Evolutionary conservation across 1,284 basidiomycete species (phyloP).

Genomic region (Veloporphyrellus conicus): DNA sequence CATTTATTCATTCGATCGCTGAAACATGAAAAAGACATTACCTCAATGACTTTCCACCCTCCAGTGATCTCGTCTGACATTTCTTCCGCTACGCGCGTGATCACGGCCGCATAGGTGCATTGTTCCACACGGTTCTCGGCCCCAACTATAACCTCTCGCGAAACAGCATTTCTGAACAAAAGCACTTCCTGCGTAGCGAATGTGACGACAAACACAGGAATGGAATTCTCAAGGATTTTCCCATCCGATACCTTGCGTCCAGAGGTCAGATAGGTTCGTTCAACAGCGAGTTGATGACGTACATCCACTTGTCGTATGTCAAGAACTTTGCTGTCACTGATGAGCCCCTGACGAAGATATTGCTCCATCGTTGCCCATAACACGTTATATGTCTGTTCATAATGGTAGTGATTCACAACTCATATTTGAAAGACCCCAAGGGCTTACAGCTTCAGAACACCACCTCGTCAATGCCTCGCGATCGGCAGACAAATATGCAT

Average conservation of each 20-base stretch:
- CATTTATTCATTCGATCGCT: neutral
- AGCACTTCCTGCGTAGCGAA: slow-evolving; percentile 95
- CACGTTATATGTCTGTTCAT: slow-evolving; percentile 85
- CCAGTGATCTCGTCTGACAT: slow-evolving; percentile 89
- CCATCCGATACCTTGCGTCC: slow-evolving; percentile 61
- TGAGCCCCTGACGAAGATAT: slow-evolving; percentile 84
- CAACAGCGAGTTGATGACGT: slow-evolving; percentile 28
- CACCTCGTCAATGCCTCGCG: slow-evolving; percentile 81
- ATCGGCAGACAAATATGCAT: slow-evolving; percentile 90
- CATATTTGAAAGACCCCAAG: neutral
- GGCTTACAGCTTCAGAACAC: slow-evolving; percentile 91
- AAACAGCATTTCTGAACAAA: slow-evolving; percentile 86
- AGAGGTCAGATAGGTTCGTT: slow-evolving; percentile 4
- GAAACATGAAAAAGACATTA: slow-evolving; percentile 29
- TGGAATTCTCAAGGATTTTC: slow-evolving; percentile 83
- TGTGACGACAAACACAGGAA: slow-evolving; percentile 91
- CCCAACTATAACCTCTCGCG: slow-evolving; percentile 81
- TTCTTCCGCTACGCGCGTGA: slow-evolving; percentile 85
- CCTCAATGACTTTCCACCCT: slow-evolving; percentile 98
- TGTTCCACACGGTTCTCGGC: slow-evolving; percentile 88
- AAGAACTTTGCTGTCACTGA: slow-evolving; percentile 87
- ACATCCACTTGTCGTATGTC: slow-evolving; percentile 96
- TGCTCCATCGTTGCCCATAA: slow-evolving; percentile 97
- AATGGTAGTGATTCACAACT: neutral
- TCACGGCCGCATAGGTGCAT: slow-evolving; percentile 88